phyloP scores from a whole-genome alignment of 306 rosid genomes.

The Begonia peltatifolia region DNA sequence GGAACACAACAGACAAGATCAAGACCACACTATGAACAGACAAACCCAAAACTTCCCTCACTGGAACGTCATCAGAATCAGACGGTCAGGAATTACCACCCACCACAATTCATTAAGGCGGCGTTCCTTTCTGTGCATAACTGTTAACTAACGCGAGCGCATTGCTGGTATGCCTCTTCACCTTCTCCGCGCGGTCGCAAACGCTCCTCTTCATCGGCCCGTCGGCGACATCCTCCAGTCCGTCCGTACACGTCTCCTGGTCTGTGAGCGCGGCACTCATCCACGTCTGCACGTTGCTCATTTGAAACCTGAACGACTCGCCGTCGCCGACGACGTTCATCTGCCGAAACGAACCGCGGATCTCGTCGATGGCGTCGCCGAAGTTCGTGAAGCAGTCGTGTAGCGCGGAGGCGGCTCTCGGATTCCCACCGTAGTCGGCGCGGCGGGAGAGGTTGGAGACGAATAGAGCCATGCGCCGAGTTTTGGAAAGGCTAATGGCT shows the following conservation, averaged over 20 bases:
- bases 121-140: constrained; percentile 38
- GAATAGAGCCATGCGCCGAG: constrained; percentile 35
- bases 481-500: constrained; percentile 41
- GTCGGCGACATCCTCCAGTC: constrained; percentile 55
- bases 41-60: too few species aligned
- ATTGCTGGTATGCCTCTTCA: constrained; percentile 76
- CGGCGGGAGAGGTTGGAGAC: constrained; percentile 48
- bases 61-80: not conserved
- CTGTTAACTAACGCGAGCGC: constrained; percentile 78
- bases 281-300: constrained; percentile 99
- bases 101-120: constrained; percentile 6
- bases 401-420: constrained; percentile 45
- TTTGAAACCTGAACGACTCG: constrained; percentile 50
- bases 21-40: too few species aligned
- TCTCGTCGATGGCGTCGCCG: constrained; percentile 74
- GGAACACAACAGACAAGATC: too few species aligned
- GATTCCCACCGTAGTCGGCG: constrained; percentile 37
- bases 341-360: constrained; percentile 79
- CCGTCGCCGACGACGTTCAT: constrained; percentile 40
- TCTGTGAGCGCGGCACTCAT: constrained; percentile 97
- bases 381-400: constrained; percentile 81
- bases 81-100: not conserved
- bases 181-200: constrained; percentile 23
- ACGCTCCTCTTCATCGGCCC: constrained; percentile 46
- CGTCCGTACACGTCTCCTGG: constrained; percentile 94